Conservation (phyloP, 495 filamentous ascomycete species). For the Pseudoneurospora amorphoporcata region DNA sequence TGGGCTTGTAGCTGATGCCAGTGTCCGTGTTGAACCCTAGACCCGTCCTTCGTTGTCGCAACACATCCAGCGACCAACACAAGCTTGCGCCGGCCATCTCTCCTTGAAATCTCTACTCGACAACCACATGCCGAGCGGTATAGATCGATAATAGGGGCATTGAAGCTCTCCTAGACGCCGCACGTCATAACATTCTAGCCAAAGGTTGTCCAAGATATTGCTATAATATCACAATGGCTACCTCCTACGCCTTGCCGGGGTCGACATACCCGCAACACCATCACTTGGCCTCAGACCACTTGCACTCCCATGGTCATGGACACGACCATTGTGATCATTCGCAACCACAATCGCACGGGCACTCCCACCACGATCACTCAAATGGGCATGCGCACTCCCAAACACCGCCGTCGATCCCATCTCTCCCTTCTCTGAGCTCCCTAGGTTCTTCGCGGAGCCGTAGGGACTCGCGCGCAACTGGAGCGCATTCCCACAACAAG, state of each 20-base stretch:
- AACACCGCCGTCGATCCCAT: conserved; percentile 18
- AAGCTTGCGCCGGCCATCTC: not conserved
- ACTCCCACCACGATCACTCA: conserved; percentile 31
- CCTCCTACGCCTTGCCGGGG: conserved; percentile 41
- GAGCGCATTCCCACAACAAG: conserved; percentile 16
- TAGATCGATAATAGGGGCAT: conserved; percentile 7
- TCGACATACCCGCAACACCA: conserved; percentile 36
- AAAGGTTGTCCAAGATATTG: not conserved
- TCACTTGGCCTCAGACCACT: conserved; percentile 22
- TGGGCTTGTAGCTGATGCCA: not conserved
- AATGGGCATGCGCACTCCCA: conserved; percentile 24
- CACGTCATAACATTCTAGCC: not conserved
- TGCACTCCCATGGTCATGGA: conserved; percentile 15
- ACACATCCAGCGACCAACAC: not conserved
- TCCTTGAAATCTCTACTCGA: not conserved
- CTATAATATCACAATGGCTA: conserved; percentile 26
- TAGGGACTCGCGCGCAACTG: conserved; percentile 12
- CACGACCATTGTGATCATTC: conserved; percentile 25
- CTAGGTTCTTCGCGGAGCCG: conserved; percentile 14
- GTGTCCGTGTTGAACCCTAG: not conserved
- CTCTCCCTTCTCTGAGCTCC: conserved; percentile 15
- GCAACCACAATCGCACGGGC: conserved; percentile 27
- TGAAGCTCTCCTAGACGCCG: conserved; percentile 10
- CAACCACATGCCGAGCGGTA: not conserved
- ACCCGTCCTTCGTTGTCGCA: not conserved